These are phyloP conservation scores for Babesia divergens DNA, from an alignment of 169 alveolate species.

Conservation along the genomic window DNA sequence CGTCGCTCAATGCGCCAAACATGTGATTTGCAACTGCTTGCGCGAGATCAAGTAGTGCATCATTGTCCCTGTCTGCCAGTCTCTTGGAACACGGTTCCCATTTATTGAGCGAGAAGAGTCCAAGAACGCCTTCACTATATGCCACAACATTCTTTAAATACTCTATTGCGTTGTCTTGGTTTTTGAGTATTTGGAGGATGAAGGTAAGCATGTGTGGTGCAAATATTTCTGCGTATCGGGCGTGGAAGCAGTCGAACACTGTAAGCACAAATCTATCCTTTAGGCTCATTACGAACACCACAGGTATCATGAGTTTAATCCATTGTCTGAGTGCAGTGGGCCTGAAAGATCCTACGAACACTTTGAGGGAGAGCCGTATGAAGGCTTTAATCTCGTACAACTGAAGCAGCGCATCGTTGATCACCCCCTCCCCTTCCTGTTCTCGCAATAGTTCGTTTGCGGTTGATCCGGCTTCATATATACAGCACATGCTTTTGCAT, in stretches of 20 bases:
- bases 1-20: background rate
- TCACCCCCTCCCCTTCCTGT: background rate
- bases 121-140: constrained; percentile 27
- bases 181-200: constrained; percentile 11
- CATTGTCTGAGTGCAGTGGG: constrained; percentile 13
- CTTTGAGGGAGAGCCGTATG: background rate
- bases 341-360: constrained; percentile 1
- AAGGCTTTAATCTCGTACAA: background rate
- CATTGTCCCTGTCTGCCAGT: background rate
- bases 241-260: constrained; percentile 9
- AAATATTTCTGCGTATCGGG: constrained; percentile 7
- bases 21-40: background rate
- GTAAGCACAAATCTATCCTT: background rate
- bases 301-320: constrained; percentile 12
- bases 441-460: background rate
- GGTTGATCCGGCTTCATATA: constrained; percentile 7
- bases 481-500: constrained; percentile 25
- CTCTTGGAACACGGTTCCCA: constrained; percentile 16
- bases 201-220: constrained; percentile 32
- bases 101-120: constrained; percentile 9
- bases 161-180: background rate
- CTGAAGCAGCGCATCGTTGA: background rate
- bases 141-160: constrained; percentile 8
- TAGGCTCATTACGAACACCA: constrained; percentile 14
- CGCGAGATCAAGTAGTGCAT: background rate